Conservation (phyloP, 2,329 filamentous ascomycete species). For the Exophiala xenobiotica region DNA sequence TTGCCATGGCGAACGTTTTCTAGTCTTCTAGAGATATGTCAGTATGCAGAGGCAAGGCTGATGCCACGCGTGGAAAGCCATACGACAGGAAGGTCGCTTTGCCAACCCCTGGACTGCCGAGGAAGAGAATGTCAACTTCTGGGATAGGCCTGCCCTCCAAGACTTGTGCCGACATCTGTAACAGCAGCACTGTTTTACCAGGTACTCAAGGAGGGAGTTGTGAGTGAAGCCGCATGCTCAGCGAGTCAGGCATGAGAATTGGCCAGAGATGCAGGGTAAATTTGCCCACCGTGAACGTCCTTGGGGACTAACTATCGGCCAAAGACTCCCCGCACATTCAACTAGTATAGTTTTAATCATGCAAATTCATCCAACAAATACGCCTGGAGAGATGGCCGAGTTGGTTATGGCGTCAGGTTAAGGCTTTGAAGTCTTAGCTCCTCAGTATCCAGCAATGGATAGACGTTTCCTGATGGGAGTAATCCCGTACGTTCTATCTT, state of each 20-base stretch:
- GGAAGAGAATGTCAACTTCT: conserved; percentile 51
- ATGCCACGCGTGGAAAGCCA: conserved; percentile 3
- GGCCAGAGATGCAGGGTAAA: too few species aligned
- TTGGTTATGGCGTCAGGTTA: conserved; percentile 7
- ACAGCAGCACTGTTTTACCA: too few species aligned
- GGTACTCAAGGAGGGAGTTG: background rate
- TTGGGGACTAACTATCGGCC: too few species aligned
- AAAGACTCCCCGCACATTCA: too few species aligned
- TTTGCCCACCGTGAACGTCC: too few species aligned
- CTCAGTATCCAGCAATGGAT: background rate
- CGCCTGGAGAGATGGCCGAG: conserved; percentile 2
- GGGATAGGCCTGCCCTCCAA: conserved; percentile 18
- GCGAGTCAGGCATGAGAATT: too few species aligned
- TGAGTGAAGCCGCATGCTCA: too few species aligned
- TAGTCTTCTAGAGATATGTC: conserved; percentile 10
- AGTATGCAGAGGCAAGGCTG: conserved; percentile 11
- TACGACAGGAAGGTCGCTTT: conserved; percentile 59
- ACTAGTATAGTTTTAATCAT: background rate
- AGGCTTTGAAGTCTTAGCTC: conserved; percentile 1
- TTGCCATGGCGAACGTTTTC: conserved; percentile 27
- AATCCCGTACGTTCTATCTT: background rate
- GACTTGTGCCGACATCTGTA: conserved; percentile 9
- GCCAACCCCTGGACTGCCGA: conserved; percentile 60
- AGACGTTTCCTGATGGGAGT: conserved; percentile 1
- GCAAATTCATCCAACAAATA: background rate